Base-by-base conservation (phyloP, 805 yeast genomes). In the Saturnispora gosingensis region DNA sequence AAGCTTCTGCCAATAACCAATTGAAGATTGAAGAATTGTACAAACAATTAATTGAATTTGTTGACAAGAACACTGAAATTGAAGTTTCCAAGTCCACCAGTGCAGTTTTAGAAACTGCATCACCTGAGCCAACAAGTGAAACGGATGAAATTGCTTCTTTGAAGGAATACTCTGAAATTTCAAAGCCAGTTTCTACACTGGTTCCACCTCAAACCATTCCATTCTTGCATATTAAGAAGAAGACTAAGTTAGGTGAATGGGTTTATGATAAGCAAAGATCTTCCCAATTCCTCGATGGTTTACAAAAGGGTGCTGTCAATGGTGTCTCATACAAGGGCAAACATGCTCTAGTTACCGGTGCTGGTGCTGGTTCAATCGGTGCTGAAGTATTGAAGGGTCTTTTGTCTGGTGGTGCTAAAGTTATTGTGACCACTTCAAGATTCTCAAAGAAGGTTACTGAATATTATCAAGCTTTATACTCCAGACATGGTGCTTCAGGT, bases 331-430 rank as follows among this genome's bases (percentile, higher is more conserved):
- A 83, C 76, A 82, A 83, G 68, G 88, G 82, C 68, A 93, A 89
- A 71, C 82, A 83, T 59, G 97, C 90, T 49, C 79, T 93, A 63
- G 76, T 93, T 59, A 93, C 99, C 46, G 99, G 99, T 77, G 98
- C 98, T 48, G 99, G 99, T 76, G 90, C 88, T 46, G 99, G 98
- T 51, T 93, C 99, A 48, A 93, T 93, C 65, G 99, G 98, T 74
- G 97, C 97, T 55, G 97, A 93, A 71, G 80, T 93, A 60, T 77
- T 93, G 67, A 95, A 88, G 74, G 99, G 99, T 58, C 76, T 93
- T 66, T 76, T 93, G 52, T 82, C 91, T 65, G 99, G 99, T 73
- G 99, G 99, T 76, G 98, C 99, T 46, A 88, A 85, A 70, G 97
- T 90, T 61, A 75, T 93, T 66, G 96, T 91, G 52, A 93, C 99